A percentile compares a stretch with the other conserved stretches of the same genome.
Conservation (phyloP, 1,284 basidiomycete genomes). For the Mycena citricolor region DNA sequence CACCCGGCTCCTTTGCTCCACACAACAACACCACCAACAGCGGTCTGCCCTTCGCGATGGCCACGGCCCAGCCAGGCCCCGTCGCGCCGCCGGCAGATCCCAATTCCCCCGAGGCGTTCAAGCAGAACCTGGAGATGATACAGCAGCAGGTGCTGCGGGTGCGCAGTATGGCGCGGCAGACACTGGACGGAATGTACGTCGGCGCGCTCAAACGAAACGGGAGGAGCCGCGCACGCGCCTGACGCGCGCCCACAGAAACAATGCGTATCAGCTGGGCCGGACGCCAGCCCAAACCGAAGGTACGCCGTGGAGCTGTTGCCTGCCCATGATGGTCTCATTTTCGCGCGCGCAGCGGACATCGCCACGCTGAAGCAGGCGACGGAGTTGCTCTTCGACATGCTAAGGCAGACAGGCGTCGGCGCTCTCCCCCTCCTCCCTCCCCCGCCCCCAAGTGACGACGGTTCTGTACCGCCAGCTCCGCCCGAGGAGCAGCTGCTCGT, state of each 20-base stretch:
- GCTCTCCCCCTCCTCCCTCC: constrained; percentile 42
- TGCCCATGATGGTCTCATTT: constrained; percentile 1
- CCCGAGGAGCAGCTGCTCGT: constrained; percentile 34
- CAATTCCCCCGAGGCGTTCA: constrained; percentile 56
- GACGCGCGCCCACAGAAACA: constrained; percentile 38
- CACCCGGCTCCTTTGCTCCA: too few species aligned
- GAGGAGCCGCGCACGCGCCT: background rate
- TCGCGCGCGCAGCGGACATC: constrained; percentile 38
- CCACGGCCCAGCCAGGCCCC: too few species aligned
- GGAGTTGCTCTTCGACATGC: constrained; percentile 40
- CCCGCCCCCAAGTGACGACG: constrained; percentile 14
- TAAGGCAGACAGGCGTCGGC: constrained; percentile 52
- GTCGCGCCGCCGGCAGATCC: too few species aligned
- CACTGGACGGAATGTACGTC: constrained; percentile 52
- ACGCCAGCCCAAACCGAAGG: constrained; percentile 50
- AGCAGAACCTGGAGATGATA: constrained; percentile 48
- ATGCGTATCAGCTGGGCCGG: constrained; percentile 50
- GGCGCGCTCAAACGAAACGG: background rate
- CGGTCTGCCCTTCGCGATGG: too few species aligned
- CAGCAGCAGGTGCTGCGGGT: constrained; percentile 45
- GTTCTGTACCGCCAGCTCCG: constrained; percentile 24
- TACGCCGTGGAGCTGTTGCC: constrained; percentile 27
- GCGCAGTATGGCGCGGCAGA: constrained; percentile 43
- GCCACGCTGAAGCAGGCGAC: constrained; percentile 46
- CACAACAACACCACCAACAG: too few species aligned